Evolutionary conservation across 192 early-diverging fungal species (phyloP).

Genomic region (Coemansia sp.): DNA sequence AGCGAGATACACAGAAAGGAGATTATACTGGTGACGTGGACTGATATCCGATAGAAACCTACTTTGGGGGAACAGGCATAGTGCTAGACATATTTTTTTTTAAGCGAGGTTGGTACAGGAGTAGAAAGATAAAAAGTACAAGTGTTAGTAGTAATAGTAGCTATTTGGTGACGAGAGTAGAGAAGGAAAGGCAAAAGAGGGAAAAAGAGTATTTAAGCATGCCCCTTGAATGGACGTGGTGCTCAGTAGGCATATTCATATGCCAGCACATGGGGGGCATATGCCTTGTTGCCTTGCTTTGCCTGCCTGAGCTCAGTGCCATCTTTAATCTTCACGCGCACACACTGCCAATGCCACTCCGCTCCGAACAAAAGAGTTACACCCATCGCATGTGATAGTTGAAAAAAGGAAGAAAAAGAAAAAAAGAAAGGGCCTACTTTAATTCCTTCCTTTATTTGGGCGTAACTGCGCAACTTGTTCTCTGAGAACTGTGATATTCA

Average conservation of each 20-base stretch:
- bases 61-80: not conserved
- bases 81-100: conserved; percentile 7
- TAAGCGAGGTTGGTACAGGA: not conserved
- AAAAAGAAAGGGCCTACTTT: not conserved
- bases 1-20: not conserved
- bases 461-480: too few relatives aligned
- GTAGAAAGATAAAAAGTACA: not conserved
- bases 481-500: too few relatives aligned
- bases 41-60: not conserved
- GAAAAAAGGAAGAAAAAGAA: not conserved
- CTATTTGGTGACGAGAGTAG: not conserved
- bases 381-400: not conserved
- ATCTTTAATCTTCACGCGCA: conserved; percentile 4
- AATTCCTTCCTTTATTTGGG: too few relatives aligned
- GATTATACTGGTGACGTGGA: too few relatives aligned
- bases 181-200: not conserved
- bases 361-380: not conserved
- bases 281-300: conserved; percentile 1
- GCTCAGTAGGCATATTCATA: not conserved
- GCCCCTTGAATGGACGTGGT: not conserved
- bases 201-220: not conserved
- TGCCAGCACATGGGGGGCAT: conserved; percentile 6
- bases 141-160: not conserved
- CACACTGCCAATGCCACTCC: not conserved
- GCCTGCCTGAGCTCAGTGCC: not conserved